phyloP scores from a whole-genome alignment of 192 early-diverging fungal genomes.

The Coemansia sp. region DNA sequence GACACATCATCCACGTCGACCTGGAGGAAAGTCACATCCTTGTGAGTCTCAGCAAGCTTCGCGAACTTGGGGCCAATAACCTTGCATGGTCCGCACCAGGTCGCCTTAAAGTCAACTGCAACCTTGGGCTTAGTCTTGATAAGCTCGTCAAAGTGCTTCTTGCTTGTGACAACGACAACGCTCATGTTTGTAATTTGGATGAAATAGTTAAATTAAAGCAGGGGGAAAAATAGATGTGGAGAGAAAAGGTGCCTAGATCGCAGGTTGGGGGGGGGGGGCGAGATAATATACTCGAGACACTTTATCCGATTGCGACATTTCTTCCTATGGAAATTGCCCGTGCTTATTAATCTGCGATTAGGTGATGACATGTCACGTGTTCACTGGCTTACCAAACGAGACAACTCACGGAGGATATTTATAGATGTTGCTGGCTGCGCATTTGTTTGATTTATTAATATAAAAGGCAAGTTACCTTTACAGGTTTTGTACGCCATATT shows the following conservation, averaged over 20 bases:
- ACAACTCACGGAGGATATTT: background rate
- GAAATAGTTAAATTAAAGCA: background rate
- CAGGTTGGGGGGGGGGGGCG: background rate
- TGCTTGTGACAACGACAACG: conserved; percentile 1
- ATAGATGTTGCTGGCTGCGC: background rate
- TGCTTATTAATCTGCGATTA: background rate
- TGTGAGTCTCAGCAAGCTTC: conserved; percentile 54
- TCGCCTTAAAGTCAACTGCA: conserved; percentile 73
- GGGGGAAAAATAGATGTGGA: background rate
- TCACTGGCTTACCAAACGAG: background rate
- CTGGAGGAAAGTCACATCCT: conserved; percentile 70
- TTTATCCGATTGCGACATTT: background rate
- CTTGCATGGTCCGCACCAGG: conserved; percentile 89
- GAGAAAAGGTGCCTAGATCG: background rate
- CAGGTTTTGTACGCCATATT: background rate
- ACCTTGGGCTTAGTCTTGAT: conserved; percentile 44
- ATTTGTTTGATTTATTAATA: background rate
- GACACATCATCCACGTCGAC: conserved; percentile 78
- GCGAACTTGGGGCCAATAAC: conserved; percentile 65
- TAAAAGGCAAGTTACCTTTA: background rate
- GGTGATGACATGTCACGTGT: background rate
- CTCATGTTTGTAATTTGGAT: background rate
- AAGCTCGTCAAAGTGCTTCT: conserved; percentile 13
- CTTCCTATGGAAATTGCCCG: background rate
- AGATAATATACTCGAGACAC: background rate